phyloP scores from a whole-genome alignment of 345 rosid species.

The Ceriops tagal region DNA sequence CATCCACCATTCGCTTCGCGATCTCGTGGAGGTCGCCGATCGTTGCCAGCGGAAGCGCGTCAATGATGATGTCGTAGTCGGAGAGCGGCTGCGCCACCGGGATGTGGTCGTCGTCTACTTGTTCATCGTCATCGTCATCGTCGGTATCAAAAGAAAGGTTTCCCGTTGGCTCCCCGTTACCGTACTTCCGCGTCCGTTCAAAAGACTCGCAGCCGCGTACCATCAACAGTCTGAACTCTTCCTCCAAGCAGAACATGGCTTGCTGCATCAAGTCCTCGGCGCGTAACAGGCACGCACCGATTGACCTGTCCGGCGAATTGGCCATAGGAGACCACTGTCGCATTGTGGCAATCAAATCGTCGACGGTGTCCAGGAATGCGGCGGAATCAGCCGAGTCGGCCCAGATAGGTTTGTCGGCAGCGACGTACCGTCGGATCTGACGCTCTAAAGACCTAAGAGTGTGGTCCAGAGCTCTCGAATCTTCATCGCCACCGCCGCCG shows the following conservation, averaged over 20 bases:
- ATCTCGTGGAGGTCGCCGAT: slow-evolving; percentile 80
- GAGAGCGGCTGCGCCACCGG: slow-evolving; percentile 77
- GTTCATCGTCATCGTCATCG: slow-evolving; percentile 50
- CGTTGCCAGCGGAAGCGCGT: slow-evolving; percentile 77
- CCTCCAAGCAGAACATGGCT: slow-evolving; percentile 76
- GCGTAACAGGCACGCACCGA: slow-evolving; percentile 52
- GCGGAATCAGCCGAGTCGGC: slow-evolving; percentile 72
- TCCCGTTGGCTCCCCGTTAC: slow-evolving; percentile 26
- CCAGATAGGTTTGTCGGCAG: slow-evolving; percentile 72
- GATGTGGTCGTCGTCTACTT: slow-evolving; percentile 38
- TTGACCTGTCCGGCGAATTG: slow-evolving; percentile 29
- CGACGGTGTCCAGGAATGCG: slow-evolving; percentile 69
- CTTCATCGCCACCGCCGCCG: slow-evolving; percentile 36
- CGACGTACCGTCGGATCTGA: slow-evolving; percentile 70
- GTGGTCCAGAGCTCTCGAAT: slow-evolving; percentile 38
- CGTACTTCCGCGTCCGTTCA: slow-evolving; percentile 26
- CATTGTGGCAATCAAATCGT: slow-evolving; percentile 50
- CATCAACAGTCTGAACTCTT: slow-evolving; percentile 73
- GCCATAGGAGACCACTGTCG: slow-evolving; percentile 56
- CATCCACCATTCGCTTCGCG: slow-evolving; percentile 79
- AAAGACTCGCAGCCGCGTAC: slow-evolving; percentile 68
- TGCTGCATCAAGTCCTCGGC: slow-evolving; percentile 81
- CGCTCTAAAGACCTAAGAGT: slow-evolving; percentile 50
- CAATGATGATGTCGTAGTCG: slow-evolving; percentile 75
- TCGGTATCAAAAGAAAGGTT: slow-evolving; percentile 43